phyloP scores from a whole-genome alignment of 768 basidiomycete species.

The Ramaria rubella region DNA sequence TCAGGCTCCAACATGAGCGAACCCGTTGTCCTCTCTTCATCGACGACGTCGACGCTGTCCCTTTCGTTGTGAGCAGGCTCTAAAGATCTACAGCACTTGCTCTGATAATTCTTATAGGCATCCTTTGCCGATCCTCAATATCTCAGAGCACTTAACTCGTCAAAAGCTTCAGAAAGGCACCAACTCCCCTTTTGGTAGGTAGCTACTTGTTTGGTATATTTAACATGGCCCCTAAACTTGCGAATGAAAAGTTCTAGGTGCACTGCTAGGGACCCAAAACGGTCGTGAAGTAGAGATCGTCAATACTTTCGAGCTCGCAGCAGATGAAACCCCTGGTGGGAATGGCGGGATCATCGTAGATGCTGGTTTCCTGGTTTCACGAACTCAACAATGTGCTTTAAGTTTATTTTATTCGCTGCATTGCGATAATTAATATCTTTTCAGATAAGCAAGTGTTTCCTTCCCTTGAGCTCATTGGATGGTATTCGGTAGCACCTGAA shows the following conservation, averaged over 20 bases:
- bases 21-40: conserved; percentile 66
- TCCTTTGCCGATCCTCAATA: conserved; percentile 91
- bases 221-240: neutral
- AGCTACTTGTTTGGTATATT: neutral
- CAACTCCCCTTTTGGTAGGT: conserved; percentile 58
- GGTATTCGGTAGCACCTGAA: conserved; percentile 84
- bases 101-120: conserved; percentile 51
- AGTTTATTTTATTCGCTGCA: neutral
- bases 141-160: conserved; percentile 92
- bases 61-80: conserved; percentile 55
- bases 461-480: conserved; percentile 93
- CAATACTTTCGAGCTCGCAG: conserved; percentile 89
- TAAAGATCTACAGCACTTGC: conserved; percentile 10
- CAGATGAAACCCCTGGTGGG: conserved; percentile 31
- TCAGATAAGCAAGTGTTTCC: conserved; percentile 98
- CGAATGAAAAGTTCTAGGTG: conserved; percentile 68
- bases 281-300: conserved; percentile 96
- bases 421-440: neutral
- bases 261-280: conserved; percentile 87
- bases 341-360: conserved; percentile 49
- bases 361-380: conserved; percentile 70
- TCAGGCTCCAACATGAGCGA: conserved; percentile 28
- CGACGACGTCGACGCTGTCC: conserved; percentile 65
- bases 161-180: conserved; percentile 65
- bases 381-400: conserved; percentile 80